These are phyloP conservation scores for Garcia nutans DNA, from an alignment of 345 rosid species.

Conservation along the genomic window DNA sequence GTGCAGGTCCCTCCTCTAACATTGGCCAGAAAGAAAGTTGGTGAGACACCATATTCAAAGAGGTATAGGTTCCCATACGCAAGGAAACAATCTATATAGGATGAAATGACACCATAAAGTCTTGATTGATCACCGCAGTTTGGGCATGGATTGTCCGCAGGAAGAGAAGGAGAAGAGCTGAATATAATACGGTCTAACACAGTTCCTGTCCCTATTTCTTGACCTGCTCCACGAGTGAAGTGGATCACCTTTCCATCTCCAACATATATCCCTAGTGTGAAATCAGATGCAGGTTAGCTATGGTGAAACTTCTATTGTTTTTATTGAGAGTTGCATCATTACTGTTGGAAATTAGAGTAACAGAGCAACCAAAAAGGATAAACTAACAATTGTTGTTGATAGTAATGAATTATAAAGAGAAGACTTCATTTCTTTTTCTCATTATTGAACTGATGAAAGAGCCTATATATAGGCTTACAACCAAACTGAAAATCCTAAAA, in stretches of 20 bases:
- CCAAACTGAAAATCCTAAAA: too few species aligned
- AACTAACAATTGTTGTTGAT: too few species aligned
- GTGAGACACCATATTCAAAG: constrained; percentile 55
- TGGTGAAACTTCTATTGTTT: background rate
- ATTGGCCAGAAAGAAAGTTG: constrained; percentile 48
- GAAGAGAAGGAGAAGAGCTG: constrained; percentile 46
- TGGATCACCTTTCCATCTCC: constrained; percentile 72
- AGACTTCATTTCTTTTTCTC: too few species aligned
- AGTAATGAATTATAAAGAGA: too few species aligned
- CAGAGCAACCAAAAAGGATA: too few species aligned
- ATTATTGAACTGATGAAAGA: too few species aligned
- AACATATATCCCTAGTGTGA: constrained; percentile 51
- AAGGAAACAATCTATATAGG: constrained; percentile 78
- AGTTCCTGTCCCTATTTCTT: constrained; percentile 63
- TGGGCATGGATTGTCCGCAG: constrained; percentile 50
- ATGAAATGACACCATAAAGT: constrained; percentile 51
- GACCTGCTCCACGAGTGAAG: constrained; percentile 70
- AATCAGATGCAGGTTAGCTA: background rate
- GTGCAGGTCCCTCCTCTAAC: constrained; percentile 84
- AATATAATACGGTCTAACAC: constrained; percentile 51
- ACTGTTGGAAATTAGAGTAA: too few species aligned
- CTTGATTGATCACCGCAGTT: constrained; percentile 50
- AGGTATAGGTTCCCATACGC: constrained; percentile 53
- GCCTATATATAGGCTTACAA: too few species aligned
- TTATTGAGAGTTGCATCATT: background rate